Conservation (phyloP, 352 stramenopile species). For the Thraustochytrium sp. region DNA sequence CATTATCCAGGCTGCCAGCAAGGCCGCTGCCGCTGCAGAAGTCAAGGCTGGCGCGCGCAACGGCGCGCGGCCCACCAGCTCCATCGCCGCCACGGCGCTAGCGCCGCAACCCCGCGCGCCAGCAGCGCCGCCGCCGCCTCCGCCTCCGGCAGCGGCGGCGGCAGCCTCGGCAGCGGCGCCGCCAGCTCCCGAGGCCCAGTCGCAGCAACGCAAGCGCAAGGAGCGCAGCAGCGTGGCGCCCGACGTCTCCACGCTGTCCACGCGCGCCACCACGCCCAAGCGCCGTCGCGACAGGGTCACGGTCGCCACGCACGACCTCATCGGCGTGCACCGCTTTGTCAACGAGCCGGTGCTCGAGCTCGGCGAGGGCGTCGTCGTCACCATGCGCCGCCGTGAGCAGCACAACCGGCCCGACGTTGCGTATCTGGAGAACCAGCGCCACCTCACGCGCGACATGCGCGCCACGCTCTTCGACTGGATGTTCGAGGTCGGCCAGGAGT, state of each 20-base stretch:
- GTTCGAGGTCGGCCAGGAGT: conserved; percentile 38
- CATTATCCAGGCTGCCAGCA: too few relatives aligned
- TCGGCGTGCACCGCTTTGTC: background rate
- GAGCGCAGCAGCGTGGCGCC: background rate
- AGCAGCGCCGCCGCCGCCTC: background rate
- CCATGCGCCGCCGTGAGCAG: conserved; percentile 19
- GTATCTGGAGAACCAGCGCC: background rate
- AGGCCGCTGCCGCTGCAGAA: too few relatives aligned
- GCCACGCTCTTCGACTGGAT: conserved; percentile 42
- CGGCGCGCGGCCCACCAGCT: too few relatives aligned
- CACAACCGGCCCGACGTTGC: background rate
- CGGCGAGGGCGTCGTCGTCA: background rate
- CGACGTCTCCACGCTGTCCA: background rate
- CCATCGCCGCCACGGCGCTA: background rate
- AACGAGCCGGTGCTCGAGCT: background rate
- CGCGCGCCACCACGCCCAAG: background rate
- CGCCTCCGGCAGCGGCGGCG: background rate
- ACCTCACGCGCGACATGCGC: conserved; percentile 8
- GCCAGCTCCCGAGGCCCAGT: too few relatives aligned
- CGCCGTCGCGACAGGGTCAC: background rate
- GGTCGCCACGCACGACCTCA: background rate
- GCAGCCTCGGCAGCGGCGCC: background rate
- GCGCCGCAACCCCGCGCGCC: background rate
- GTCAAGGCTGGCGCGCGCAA: too few relatives aligned
- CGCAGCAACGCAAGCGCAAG: conserved; percentile 7